Base-by-base conservation (phyloP, 116 monocot species). In the Phalaenopsis hybrid region DNA sequence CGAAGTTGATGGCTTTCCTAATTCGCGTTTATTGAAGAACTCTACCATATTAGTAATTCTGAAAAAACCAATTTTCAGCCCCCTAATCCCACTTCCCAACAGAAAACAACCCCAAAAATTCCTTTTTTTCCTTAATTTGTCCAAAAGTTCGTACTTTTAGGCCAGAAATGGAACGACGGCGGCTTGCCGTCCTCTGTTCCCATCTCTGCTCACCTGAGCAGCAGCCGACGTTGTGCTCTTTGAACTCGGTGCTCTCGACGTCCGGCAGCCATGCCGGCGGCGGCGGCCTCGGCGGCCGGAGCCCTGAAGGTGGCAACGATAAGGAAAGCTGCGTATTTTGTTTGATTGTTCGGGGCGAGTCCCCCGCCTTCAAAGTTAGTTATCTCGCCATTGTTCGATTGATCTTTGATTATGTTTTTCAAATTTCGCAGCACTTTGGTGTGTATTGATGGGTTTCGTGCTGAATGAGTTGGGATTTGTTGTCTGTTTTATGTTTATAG, bases 321-420 rank as follows among this genome's bases (percentile, higher is more conserved):
- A 84, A 81, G 58, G 80, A 48, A 33, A 16, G 61, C 4, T 93
- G 94, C 79, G 83, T 94, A 48, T 94, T 92, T 69, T 94, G 92
- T 55, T 59, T 15, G 81, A 92, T 94, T 59, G 81, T 85, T 37
- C 57, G 87, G 11, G 94, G 90, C n/a, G 87, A 90, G 41, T 85
- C 87, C 18, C 92, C 92, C 9, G 90, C 94, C 18, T 92, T 90
- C 58, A 94, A 90, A 89, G 94, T 94, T 55, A 11, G 44, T 25
- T 20, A 43, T 76, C 31, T 8, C 20, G 44, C 44, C 58, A 43
- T 20, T 13, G 21, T 78, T 75, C 6, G 48, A 0, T 48, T 48
- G 49, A 65, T 65, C 65, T 21, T 20, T 23, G 25, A 65, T 65
- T 65, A 5, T 25, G 5, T 23, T 65, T 20, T 65, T 65, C 5